phyloP scores from a whole-genome alignment of 257 asterid species.

The Apocynum venetum region DNA sequence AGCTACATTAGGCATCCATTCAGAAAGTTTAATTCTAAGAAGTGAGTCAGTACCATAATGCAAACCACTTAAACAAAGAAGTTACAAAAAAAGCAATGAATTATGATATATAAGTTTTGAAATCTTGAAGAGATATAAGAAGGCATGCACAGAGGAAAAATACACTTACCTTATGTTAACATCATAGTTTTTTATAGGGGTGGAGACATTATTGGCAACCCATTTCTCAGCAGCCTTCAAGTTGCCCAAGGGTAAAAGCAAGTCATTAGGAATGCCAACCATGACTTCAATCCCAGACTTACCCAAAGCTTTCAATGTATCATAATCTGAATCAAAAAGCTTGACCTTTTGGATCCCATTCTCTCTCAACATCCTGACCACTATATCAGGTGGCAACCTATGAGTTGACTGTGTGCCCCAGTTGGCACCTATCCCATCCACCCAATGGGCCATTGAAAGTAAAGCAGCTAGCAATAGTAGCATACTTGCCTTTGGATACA shows the following conservation, averaged over 20 bases:
- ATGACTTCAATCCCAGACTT: constrained; percentile 75
- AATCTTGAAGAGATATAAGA: neutral
- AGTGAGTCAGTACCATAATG: neutral
- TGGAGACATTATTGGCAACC: constrained; percentile 71
- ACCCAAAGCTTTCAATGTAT: constrained; percentile 63
- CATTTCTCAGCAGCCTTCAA: constrained; percentile 72
- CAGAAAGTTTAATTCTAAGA: neutral
- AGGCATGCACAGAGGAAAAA: neutral
- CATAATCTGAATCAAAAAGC: constrained; percentile 82
- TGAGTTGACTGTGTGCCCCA: constrained; percentile 87
- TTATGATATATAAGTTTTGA: neutral
- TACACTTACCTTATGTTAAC: constrained; percentile 64
- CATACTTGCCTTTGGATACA: constrained; percentile 11
- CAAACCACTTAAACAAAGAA: neutral
- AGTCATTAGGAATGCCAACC: constrained; percentile 93
- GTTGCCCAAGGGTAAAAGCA: constrained; percentile 58
- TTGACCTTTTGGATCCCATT: constrained; percentile 79
- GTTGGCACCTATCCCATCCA: constrained; percentile 71
- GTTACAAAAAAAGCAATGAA: too few species aligned
- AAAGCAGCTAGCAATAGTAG: constrained; percentile 13
- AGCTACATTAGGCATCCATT: neutral
- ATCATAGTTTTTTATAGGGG: constrained; percentile 38
- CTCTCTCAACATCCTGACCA: constrained; percentile 71
- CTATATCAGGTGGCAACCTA: constrained; percentile 51
- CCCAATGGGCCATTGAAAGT: constrained; percentile 28